Percentiles rank a stretch among this genome's conserved stretches.
Evolutionary conservation across 2,329 filamentous ascomycete genomes (phyloP).

Genomic region (Curvularia sp.): DNA sequence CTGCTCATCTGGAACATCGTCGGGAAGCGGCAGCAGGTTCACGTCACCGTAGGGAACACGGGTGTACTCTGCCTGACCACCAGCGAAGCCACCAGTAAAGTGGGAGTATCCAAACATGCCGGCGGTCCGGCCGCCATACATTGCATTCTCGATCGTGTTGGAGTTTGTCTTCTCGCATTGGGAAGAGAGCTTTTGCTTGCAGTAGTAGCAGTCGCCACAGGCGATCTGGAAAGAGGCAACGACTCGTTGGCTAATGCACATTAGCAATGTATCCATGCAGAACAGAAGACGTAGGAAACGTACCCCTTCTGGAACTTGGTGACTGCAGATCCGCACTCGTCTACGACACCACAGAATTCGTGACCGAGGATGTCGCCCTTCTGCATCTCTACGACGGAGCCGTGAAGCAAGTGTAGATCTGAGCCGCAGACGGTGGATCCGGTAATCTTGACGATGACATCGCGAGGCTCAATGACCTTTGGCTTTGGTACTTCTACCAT

Average conservation of each 20-base stretch:
- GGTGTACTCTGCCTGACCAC: conserved; percentile 87
- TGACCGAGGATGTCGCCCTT: conserved; percentile 62
- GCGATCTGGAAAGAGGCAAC: conserved; percentile 90
- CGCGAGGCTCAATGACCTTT: conserved; percentile 72
- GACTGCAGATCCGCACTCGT: conserved; percentile 54
- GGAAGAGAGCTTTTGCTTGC: conserved; percentile 77
- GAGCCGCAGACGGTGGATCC: conserved; percentile 68
- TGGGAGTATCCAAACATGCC: conserved; percentile 68
- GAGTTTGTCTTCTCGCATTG: conserved; percentile 82
- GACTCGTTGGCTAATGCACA: conserved; percentile 62
- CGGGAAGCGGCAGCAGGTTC: conserved; percentile 80
- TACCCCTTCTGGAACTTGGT: conserved; percentile 54
- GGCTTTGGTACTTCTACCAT: conserved; percentile 74
- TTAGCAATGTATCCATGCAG: conserved; percentile 21
- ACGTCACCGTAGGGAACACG: conserved; percentile 81
- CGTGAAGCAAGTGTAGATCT: conserved; percentile 65
- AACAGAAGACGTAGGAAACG: conserved; percentile 6
- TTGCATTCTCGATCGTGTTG: conserved; percentile 72
- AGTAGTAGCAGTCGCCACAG: conserved; percentile 73
- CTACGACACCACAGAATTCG: conserved; percentile 61
- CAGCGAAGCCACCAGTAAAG: conserved; percentile 86
- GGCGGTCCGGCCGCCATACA: conserved; percentile 81
- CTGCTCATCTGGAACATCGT: conserved; percentile 84
- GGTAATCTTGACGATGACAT: conserved; percentile 83
- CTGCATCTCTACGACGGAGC: conserved; percentile 57